Evolutionary conservation across 2,329 filamentous ascomycete species (phyloP).

Genomic region (Xylariaceae sp.): DNA sequence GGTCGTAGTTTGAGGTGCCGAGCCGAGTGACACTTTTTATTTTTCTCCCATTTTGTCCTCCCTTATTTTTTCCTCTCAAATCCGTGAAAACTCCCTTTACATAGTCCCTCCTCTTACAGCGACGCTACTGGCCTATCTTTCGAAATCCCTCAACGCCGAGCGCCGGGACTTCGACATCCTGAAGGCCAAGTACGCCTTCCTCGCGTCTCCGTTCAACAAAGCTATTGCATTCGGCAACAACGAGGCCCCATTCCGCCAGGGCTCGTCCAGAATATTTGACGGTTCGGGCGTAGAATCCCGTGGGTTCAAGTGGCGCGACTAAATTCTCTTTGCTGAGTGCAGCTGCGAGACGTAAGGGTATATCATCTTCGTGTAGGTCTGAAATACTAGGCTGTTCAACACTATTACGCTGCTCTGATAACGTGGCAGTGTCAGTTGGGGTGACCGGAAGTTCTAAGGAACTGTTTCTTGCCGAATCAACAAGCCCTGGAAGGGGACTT

Average conservation of each 20-base stretch:
- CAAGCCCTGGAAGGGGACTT: constrained; percentile 40
- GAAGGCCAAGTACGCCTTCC: constrained; percentile 63
- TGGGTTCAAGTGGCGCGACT: constrained; percentile 43
- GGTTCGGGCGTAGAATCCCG: constrained; percentile 40
- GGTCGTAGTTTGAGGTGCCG: background rate
- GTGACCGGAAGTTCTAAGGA: constrained; percentile 33
- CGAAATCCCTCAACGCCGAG: constrained; percentile 60
- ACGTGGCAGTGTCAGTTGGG: constrained; percentile 11
- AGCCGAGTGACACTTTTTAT: background rate
- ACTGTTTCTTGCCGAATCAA: constrained; percentile 47
- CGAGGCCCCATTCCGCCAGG: constrained; percentile 70
- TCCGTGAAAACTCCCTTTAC: no score
- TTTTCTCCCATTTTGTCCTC: background rate
- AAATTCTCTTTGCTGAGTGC: constrained; percentile 32
- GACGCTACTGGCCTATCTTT: constrained; percentile 23
- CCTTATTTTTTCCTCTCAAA: background rate
- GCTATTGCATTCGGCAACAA: constrained; percentile 73
- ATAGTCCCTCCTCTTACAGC: background rate
- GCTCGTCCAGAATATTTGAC: constrained; percentile 64
- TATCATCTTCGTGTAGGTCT: constrained; percentile 24
- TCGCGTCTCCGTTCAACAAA: constrained; percentile 71
- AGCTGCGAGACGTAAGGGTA: constrained; percentile 16
- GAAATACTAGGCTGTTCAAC: constrained; percentile 20
- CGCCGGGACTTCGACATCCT: constrained; percentile 63
- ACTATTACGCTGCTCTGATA: constrained; percentile 21